Conservation (phyloP, 2,329 filamentous ascomycete species). For the Sporothrix sp. region DNA sequence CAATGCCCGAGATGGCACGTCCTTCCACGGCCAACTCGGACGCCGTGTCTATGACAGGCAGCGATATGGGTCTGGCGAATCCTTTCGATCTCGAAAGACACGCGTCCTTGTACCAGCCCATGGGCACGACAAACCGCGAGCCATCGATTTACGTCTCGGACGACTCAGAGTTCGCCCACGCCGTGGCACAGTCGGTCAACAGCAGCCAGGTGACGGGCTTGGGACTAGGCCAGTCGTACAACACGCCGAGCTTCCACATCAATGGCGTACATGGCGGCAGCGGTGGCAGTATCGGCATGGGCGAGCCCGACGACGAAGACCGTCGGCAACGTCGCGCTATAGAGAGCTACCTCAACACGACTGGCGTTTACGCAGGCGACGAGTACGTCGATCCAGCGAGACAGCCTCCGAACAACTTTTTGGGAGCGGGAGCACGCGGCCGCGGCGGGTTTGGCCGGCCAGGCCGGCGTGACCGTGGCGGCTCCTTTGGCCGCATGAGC, state of each 20-base stretch:
- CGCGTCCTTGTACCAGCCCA: slow-evolving; percentile 40
- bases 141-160: slow-evolving; percentile 54
- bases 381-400: slow-evolving; percentile 23
- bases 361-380: slow-evolving; percentile 19
- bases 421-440: too few relatives aligned
- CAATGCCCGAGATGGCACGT: slow-evolving; percentile 39
- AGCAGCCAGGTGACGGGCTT: neutral
- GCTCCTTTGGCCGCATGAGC: slow-evolving; percentile 1
- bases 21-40: slow-evolving; percentile 54
- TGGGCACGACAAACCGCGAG: slow-evolving; percentile 29
- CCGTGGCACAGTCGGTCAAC: slow-evolving; percentile 15
- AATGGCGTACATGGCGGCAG: neutral
- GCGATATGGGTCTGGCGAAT: slow-evolving; percentile 44
- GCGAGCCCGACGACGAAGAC: neutral
- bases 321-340: slow-evolving; percentile 14
- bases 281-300: neutral
- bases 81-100: slow-evolving; percentile 57
- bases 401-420: too few relatives aligned
- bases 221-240: too few relatives aligned
- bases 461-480: slow-evolving; percentile 4
- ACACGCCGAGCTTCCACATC: neutral
- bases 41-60: slow-evolving; percentile 44
- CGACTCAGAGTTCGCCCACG: slow-evolving; percentile 41
- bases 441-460: neutral
- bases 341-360: slow-evolving; percentile 23